Evolutionary conservation across 2,329 filamentous ascomycete species (phyloP), one percentile per base, ranked within the genome.

Genomic region (Hypoxylon sp.): DNA sequence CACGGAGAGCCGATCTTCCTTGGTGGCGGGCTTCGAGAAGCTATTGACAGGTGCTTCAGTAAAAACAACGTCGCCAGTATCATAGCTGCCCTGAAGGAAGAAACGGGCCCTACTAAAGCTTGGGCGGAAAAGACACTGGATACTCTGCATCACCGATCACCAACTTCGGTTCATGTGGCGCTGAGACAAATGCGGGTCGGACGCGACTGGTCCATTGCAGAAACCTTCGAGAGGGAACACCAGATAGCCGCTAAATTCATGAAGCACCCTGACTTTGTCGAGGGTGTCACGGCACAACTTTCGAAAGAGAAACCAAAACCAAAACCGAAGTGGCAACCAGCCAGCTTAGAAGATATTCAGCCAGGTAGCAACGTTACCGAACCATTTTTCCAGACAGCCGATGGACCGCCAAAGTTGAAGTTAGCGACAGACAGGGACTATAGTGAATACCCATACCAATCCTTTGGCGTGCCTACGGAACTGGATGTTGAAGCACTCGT

Each of bases 191-290:
- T 98, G 88, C 91, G 90, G 72, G 80, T 92, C 52, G 93, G 93
- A 66, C 82, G 83, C 72, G 77, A 84, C 34, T 98, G 96, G 96
- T 85, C 86, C 70, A 97, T 99, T 74, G 83, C 87, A 14, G 87
- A 97, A 80, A 90, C 95, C 0, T 99, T 98, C 85, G 85, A 90
- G 77, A 89, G 89, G 69, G 96, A 99, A 83, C 88, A 96, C 80
- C 86, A 91, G 76, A 93, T 99, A 65, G 94, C 95, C 1, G 83
- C 86, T 64, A 88, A 89, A 70, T 98, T 99, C 83, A 98, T 99
- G 95, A 85, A 86, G 62, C 91, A 96, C 78, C 91, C 89, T 3
- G 96, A 99, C 80, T 99, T 99, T 76, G 90, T 90, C 46, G 93
- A 97, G 81, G 96, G 96, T 59, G 95, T 99, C n/a, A 89, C 89